Percentiles rank a stretch among this genome's conserved stretches.
These are phyloP conservation scores for Paecilomyces dactylethromorphus DNA, from an alignment of 2,329 filamentous ascomycete species.

Conservation along the genomic window DNA sequence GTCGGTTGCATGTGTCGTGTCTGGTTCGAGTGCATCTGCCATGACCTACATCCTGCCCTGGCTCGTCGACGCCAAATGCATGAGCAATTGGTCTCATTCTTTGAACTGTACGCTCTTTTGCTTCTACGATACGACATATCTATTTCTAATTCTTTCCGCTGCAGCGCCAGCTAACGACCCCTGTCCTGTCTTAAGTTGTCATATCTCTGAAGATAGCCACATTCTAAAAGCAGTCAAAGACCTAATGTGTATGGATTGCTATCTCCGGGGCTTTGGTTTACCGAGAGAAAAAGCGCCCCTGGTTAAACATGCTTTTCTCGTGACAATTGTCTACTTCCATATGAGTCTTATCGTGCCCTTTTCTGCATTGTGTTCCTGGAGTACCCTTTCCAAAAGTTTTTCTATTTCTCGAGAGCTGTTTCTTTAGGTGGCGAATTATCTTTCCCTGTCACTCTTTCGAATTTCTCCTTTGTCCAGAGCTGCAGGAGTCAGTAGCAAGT, in stretches of 20 bases:
- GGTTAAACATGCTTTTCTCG: constrained; percentile 6
- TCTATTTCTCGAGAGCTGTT: background rate
- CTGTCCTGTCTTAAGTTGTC: constrained; percentile 14
- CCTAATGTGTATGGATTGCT: constrained; percentile 14
- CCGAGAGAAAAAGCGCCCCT: constrained; percentile 5
- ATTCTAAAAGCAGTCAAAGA: constrained; percentile 9
- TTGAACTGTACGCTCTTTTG: constrained; percentile 19
- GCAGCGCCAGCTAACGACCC: constrained; percentile 3
- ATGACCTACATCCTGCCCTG: constrained; percentile 17
- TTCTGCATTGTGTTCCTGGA: constrained; percentile 1
- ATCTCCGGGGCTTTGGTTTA: constrained; percentile 22
- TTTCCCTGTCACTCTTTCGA: background rate
- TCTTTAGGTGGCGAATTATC: background rate
- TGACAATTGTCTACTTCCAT: constrained; percentile 3
- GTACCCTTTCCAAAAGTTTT: constrained; percentile 2
- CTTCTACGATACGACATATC: constrained; percentile 10
- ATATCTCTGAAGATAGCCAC: constrained; percentile 20
- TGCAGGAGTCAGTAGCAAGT: background rate
- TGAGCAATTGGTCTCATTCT: constrained; percentile 10
- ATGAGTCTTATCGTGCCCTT: background rate
- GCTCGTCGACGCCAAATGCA: constrained; percentile 10
- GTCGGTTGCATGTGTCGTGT: constrained; percentile 14
- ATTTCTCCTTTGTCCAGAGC: background rate
- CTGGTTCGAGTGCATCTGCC: constrained; percentile 11
- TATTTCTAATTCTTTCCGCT: constrained; percentile 3